phyloP scores from a whole-genome alignment of 2,329 filamentous ascomycete species.

The Botrytis tulipae region DNA sequence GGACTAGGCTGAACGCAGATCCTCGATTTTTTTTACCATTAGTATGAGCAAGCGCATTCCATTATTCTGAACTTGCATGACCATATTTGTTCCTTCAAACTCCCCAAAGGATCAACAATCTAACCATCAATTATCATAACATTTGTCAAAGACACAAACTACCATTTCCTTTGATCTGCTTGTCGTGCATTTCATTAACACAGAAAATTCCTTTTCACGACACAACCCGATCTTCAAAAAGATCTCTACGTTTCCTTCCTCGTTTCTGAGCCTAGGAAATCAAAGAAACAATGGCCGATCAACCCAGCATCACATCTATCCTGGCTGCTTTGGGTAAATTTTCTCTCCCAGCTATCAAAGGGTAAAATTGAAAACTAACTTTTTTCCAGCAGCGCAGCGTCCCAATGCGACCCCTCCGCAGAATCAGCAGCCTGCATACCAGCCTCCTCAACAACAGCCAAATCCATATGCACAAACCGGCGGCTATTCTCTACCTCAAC shows the following conservation, averaged over 20 bases:
- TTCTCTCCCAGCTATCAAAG: constrained; percentile 3
- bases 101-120: background rate
- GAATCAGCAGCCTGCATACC: constrained; percentile 37
- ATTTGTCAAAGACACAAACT: constrained; percentile 15
- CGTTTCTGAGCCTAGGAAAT: background rate
- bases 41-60: constrained; percentile 2
- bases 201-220: background rate
- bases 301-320: constrained; percentile 49
- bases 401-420: constrained; percentile 49
- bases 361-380: constrained; percentile 24
- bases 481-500: constrained; percentile 47
- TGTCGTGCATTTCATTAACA: background rate
- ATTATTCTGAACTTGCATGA: constrained; percentile 1
- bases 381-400: constrained; percentile 47
- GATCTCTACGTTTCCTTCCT: background rate
- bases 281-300: constrained; percentile 43
- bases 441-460: constrained; percentile 45
- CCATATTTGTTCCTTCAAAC: constrained; percentile 1
- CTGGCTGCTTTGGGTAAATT: constrained; percentile 49
- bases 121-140: background rate
- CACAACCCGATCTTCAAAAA: constrained; percentile 2
- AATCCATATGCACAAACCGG: constrained; percentile 43
- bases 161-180: constrained; percentile 7
- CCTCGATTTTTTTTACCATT: constrained; percentile 7
- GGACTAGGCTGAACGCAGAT: background rate